These are phyloP conservation scores for Yamadazyma atlantica DNA, from an alignment of 1,139 yeast genomes.

Conservation along the genomic window DNA sequence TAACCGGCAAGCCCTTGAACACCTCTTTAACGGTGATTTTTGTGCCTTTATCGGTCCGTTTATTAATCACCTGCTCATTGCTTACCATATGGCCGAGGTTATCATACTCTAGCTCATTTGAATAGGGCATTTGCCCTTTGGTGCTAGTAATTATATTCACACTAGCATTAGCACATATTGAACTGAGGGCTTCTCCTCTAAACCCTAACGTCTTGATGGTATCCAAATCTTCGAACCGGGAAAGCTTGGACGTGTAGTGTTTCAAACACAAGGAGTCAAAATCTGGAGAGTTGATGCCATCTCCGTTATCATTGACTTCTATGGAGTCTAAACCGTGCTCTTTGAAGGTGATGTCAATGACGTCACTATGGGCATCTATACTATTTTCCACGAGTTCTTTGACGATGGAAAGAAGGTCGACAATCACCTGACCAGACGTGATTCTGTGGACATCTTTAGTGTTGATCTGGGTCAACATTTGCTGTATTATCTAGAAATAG, in stretches of 20 bases:
- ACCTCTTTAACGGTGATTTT: slow-evolving; percentile 49
- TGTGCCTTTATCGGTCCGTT: slow-evolving; percentile 51
- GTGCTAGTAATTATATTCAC: slow-evolving; percentile 48
- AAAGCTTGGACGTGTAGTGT: slow-evolving; percentile 80
- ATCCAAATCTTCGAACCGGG: slow-evolving; percentile 54
- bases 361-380: slow-evolving; percentile 71
- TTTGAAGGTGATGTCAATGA: slow-evolving; percentile 63
- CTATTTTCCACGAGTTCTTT: slow-evolving; percentile 89
- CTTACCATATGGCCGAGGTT: slow-evolving; percentile 47
- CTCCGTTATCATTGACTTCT: slow-evolving; percentile 73
- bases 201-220: slow-evolving; percentile 65
- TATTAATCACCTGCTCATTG: slow-evolving; percentile 45
- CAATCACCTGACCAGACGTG: slow-evolving; percentile 92
- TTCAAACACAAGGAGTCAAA: slow-evolving; percentile 62
- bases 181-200: slow-evolving; percentile 83
- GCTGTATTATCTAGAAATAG: too few species aligned
- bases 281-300: slow-evolving; percentile 64
- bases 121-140: slow-evolving; percentile 51
- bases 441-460: slow-evolving; percentile 61
- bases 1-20: slow-evolving; percentile 69
- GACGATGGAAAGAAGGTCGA: slow-evolving; percentile 70
- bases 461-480: slow-evolving; percentile 40
- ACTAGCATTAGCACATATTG: slow-evolving; percentile 64
- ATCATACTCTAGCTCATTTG: slow-evolving; percentile 53
- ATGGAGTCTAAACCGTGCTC: slow-evolving; percentile 77